Conservation (phyloP, 1,284 basidiomycete genomes). For the Malassezia cuniculi region DNA sequence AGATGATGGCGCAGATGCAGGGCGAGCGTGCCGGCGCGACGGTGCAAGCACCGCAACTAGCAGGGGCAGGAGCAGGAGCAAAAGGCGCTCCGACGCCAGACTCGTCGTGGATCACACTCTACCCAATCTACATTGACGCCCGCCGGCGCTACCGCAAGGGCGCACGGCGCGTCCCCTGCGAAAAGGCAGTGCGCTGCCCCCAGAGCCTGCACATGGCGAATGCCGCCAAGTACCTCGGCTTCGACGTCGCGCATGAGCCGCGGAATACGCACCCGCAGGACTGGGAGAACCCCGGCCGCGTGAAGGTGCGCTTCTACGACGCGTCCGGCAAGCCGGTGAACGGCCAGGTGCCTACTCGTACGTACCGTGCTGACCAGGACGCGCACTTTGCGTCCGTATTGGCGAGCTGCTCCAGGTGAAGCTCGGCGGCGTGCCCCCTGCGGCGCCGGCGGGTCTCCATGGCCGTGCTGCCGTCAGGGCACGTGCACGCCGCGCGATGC, state of each 20-base stretch:
- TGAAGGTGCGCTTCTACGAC: slow-evolving; percentile 70
- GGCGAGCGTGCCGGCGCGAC: slow-evolving; percentile 19
- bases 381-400: slow-evolving; percentile 43
- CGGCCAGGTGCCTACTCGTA: slow-evolving; percentile 52
- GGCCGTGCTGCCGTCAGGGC: slow-evolving; percentile 3
- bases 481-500: slow-evolving; percentile 17
- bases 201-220: slow-evolving; percentile 80
- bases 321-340: slow-evolving; percentile 64
- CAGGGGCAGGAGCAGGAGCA: no score
- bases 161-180: slow-evolving; percentile 64
- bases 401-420: slow-evolving; percentile 26
- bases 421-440: slow-evolving; percentile 30
- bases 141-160: slow-evolving; percentile 73
- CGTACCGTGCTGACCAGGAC: slow-evolving; percentile 4
- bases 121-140: slow-evolving; percentile 92
- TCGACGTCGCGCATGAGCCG: slow-evolving; percentile 67
- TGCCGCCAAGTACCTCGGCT: slow-evolving; percentile 61
- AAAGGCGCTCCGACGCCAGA: slow-evolving; percentile 22
- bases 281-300: slow-evolving; percentile 72
- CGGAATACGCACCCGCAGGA: slow-evolving; percentile 80
- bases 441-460: slow-evolving; percentile 6
- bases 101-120: slow-evolving; percentile 77
- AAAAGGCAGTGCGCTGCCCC: slow-evolving; percentile 82
- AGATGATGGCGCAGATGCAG: slow-evolving; percentile 36
- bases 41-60: no score